Evolutionary conservation across 1,284 basidiomycete genomes (phyloP), one percentile per base, ranked within the genome.

Genomic region (Cerrena zonata): DNA sequence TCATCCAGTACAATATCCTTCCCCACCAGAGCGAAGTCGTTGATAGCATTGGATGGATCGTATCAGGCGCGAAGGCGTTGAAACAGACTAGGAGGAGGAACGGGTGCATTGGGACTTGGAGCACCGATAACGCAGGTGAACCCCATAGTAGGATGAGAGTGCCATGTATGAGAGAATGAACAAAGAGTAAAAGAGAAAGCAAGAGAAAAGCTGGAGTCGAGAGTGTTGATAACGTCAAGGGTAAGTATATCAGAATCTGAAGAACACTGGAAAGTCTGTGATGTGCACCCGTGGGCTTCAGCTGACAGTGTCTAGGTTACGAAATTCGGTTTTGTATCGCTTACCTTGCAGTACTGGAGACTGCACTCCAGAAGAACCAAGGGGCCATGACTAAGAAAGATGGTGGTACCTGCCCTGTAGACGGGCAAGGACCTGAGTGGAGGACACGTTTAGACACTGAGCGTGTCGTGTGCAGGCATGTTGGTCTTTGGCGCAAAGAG

Each of bases 161-260:
- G 51, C 89, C 84, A 71, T 91, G 84, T 46, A 89, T 79, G 64
- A 89, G 72, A 0, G 86, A 79, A 64, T 90, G 86, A 27, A 79
- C 62, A 58, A 86, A 83, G 45, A 91, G 75, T 15, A 92, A 79
- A 41, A 93, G 74, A 10, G 89, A 91, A 36, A 91, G 78, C 36
- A 91, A 73, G 26, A 93, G 78, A 61, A 93, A 90, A 1, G 87
- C 88, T 25, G 84, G 75, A 23, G 79, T 84, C 38, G 86, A 87
- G 53, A 93, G 76, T 3, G 86, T 91, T 53, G 84, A 88, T 58
- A 87, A 76, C 37, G 84, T 91, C 51, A 93, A 73, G 1, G 91
- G 90, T 47, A 93, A 78, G 68, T 86, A 92, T 24, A 92, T 78
- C 50, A 93, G 73, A 56, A 92, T 88, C 65, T 92, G 88, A 30